Base-by-base conservation (phyloP, 2,329 filamentous ascomycete species). In the Trichoderma hamatum region DNA sequence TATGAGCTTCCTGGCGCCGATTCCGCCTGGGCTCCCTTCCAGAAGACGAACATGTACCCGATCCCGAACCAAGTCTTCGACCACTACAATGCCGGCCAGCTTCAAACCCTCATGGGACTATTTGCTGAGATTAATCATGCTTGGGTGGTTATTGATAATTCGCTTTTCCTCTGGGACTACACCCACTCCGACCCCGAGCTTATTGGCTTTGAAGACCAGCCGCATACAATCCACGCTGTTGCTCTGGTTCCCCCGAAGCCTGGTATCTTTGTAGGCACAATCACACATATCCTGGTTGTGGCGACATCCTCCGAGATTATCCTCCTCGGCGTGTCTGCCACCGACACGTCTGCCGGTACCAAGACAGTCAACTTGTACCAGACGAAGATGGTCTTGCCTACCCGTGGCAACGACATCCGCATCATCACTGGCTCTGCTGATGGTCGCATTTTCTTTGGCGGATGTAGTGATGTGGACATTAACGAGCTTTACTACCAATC, bases 81-180 rank as follows among this genome's bases (percentile, higher is more conserved):
- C 74, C 94, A 97, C 77, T 95, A 96, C 79, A 96, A 99, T 74
- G 85, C 88, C 63, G 92, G 92, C 69, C 90, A 97, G 77, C 89
- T 97, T 28, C 90, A 91, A 70, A 97, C 94, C n/a, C 88, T 89
- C 76, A 97, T 99, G 92, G 96, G 96, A 11, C 84, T 99, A 39
- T 98, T 99, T 79, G 92, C 96, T 21, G 92, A 96, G 80, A 86
- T 99, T 76, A 94, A 95, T 76, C 94, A 98, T 80, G 96, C 95
- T 34, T 99, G 94, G 92, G 92, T 97, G 67, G 89, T 92, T 28
- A 96, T 99, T 77, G 96, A 99, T 82, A 97, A 97, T 81, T 92
- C 93, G 71, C 85, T 99, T 55, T 99, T 97, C 78, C 85, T 99
- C 19, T 99, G 96, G 96, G 95, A 99, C 80, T 99, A 97, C 79